Conservation (phyloP, 2,329 filamentous ascomycete genomes). For the Exophiala bonariae region DNA sequence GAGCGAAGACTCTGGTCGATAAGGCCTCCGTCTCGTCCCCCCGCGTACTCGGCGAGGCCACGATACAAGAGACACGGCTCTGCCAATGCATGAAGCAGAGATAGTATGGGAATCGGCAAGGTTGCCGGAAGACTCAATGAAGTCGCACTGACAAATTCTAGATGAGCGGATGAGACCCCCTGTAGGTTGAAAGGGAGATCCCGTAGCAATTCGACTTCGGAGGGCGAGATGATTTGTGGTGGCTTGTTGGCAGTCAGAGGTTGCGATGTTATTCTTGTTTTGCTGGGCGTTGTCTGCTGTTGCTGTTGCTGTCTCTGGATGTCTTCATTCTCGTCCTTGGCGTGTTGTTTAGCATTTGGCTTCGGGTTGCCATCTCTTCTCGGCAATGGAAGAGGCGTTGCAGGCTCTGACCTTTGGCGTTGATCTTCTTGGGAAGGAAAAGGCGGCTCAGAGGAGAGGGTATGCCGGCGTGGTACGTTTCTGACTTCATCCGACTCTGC, state of each 20-base stretch:
- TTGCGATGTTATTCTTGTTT: background rate
- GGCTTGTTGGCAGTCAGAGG: slow-evolving; percentile 5
- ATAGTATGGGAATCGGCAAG: slow-evolving; percentile 80
- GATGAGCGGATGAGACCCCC: slow-evolving; percentile 81
- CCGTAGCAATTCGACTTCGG: slow-evolving; percentile 67
- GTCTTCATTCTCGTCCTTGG: slow-evolving; percentile 6
- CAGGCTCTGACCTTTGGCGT: slow-evolving; percentile 7
- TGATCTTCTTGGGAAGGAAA: slow-evolving; percentile 13
- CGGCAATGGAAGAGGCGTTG: background rate
- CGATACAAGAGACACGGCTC: slow-evolving; percentile 93
- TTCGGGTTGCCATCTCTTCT: slow-evolving; percentile 3
- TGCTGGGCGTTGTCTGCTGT: background rate
- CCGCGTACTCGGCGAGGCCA: slow-evolving; percentile 76
- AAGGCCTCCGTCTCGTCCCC: slow-evolving; percentile 78
- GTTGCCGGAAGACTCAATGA: slow-evolving; percentile 74
- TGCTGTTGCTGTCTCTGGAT: background rate
- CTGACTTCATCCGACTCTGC: slow-evolving; percentile 38
- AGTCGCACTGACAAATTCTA: slow-evolving; percentile 70
- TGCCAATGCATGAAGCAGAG: slow-evolving; percentile 82
- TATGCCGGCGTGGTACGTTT: slow-evolving; percentile 19
- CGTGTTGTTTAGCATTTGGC: slow-evolving; percentile 2
- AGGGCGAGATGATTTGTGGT: slow-evolving; percentile 39
- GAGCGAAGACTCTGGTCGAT: slow-evolving; percentile 88
- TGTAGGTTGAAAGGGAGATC: slow-evolving; percentile 93
- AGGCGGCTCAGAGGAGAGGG: slow-evolving; percentile 9